These are phyloP conservation scores for Tolypocladium album DNA, from an alignment of 2,329 filamentous ascomycete genomes.

Conservation along the genomic window DNA sequence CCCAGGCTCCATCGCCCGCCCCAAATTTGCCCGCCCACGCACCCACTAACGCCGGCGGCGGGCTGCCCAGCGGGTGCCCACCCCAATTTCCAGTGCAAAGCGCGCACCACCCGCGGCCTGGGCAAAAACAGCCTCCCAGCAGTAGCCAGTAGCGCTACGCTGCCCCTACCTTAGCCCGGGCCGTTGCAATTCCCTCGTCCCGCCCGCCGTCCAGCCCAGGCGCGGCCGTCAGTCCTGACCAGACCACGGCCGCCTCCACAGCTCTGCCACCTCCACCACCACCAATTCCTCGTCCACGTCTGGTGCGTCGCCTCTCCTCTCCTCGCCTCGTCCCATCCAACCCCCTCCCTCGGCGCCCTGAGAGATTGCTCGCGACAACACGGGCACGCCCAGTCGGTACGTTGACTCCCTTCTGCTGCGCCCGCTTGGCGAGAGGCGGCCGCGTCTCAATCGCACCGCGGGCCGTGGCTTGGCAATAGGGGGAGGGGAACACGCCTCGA, in stretches of 20 bases:
- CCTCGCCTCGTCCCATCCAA: neutral
- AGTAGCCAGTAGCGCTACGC: neutral
- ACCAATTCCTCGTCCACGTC: neutral
- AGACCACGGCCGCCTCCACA: neutral
- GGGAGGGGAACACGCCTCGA: neutral
- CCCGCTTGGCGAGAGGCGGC: neutral
- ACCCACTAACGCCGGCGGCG: neutral
- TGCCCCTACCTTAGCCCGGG: neutral
- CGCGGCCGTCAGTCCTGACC: neutral
- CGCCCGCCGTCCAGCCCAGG: neutral
- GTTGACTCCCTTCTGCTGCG: neutral
- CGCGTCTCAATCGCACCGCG: neutral
- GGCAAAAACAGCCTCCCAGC: neutral
- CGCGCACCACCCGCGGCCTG: conserved; percentile 3
- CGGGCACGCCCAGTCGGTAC: neutral
- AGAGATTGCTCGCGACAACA: neutral
- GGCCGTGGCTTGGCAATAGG: neutral
- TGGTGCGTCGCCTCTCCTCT: neutral
- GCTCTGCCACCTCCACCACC: neutral
- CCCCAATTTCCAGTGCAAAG: conserved; percentile 8
- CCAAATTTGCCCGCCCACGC: neutral
- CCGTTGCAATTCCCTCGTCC: neutral
- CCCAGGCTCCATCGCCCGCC: neutral
- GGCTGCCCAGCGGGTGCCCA: neutral
- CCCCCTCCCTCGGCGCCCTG: neutral